A percentile compares a stretch with the other conserved stretches of the same genome.
Evolutionary conservation across 2,329 filamentous ascomycete genomes (phyloP).

Genomic region (Sporothrix phasma): DNA sequence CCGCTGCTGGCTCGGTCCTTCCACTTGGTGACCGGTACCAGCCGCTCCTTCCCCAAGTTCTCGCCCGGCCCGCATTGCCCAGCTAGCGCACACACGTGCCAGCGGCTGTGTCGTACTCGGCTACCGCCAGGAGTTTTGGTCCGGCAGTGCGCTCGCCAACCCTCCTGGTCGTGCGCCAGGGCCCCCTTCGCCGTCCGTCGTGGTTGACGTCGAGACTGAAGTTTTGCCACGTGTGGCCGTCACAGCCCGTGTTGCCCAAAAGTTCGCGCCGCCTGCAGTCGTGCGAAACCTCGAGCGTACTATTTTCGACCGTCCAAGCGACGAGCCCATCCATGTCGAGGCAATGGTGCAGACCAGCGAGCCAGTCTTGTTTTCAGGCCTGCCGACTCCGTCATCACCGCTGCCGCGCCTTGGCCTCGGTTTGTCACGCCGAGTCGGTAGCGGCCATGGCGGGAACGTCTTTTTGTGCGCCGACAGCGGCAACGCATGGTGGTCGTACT

Average conservation of each 20-base stretch:
- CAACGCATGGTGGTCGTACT: slow-evolving; percentile 26
- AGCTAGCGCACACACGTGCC: slow-evolving; percentile 31
- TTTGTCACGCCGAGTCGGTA: slow-evolving; percentile 13
- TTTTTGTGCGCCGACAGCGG: slow-evolving; percentile 35
- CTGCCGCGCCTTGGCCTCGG: slow-evolving; percentile 22
- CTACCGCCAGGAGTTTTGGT: slow-evolving; percentile 32
- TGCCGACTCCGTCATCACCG: slow-evolving; percentile 24
- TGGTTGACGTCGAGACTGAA: slow-evolving; percentile 30
- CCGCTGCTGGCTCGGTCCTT: not conserved
- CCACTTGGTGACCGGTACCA: slow-evolving; percentile 32
- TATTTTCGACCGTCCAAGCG: slow-evolving; percentile 11
- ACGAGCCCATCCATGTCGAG: slow-evolving; percentile 29
- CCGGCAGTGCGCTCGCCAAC: not conserved
- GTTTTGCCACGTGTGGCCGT: slow-evolving; percentile 30
- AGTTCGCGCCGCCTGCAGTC: slow-evolving; percentile 2
- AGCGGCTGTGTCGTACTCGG: slow-evolving; percentile 30
- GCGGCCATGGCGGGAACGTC: slow-evolving; percentile 23
- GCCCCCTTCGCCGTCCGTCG: slow-evolving; percentile 19
- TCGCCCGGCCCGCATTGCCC: slow-evolving; percentile 28
- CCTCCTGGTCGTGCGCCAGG: not conserved
- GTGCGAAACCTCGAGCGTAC: not conserved
- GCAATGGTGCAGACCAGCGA: slow-evolving; percentile 21
- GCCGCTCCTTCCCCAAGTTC: slow-evolving; percentile 29
- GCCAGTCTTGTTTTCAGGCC: slow-evolving; percentile 15
- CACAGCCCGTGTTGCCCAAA: slow-evolving; percentile 27